Conservation (phyloP, 768 basidiomycete genomes). For the Phlebiopsis gigantea region DNA sequence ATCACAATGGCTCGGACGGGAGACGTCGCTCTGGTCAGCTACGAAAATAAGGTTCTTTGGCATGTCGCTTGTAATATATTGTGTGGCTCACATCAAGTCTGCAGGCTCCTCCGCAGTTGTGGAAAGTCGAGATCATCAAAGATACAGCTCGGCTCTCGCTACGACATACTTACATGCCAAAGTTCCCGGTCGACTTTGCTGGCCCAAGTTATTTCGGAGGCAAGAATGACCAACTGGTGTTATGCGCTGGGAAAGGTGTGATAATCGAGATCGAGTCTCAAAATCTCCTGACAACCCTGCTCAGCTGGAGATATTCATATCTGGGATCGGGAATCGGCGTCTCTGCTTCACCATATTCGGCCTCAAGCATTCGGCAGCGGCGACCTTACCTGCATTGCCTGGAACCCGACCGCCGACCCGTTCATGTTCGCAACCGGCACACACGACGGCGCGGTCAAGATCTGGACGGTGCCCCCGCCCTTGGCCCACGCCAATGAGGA, state of each 20-base stretch:
- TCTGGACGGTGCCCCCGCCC: conserved; percentile 46
- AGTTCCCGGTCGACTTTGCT: conserved; percentile 63
- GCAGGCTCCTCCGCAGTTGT: conserved; percentile 73
- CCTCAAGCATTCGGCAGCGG: conserved; percentile 51
- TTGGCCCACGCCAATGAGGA: not conserved
- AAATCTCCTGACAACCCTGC: conserved; percentile 1
- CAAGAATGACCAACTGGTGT: conserved; percentile 69
- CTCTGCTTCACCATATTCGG: conserved; percentile 64
- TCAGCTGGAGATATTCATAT: conserved; percentile 79
- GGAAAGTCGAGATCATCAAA: conserved; percentile 64
- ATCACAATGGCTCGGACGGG: conserved; percentile 60
- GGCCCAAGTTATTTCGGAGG: conserved; percentile 84
- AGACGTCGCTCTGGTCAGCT: conserved; percentile 61
- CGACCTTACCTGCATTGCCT: conserved; percentile 73
- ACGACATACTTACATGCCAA: conserved; percentile 74
- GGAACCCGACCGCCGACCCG: conserved; percentile 62
- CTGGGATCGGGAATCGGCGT: conserved; percentile 79
- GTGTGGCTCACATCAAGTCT: not conserved
- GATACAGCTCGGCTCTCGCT: conserved; percentile 34
- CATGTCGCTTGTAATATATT: not conserved
- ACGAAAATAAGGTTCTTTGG: conserved; percentile 59
- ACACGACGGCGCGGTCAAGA: conserved; percentile 67
- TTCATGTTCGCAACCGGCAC: conserved; percentile 70
- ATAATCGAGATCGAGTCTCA: not conserved
- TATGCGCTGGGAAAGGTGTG: conserved; percentile 72